A percentile compares a stretch with the other conserved stretches of the same genome.
Evolutionary conservation across 305 asterid genomes (phyloP).

Genomic region (Salvia sclarea): DNA sequence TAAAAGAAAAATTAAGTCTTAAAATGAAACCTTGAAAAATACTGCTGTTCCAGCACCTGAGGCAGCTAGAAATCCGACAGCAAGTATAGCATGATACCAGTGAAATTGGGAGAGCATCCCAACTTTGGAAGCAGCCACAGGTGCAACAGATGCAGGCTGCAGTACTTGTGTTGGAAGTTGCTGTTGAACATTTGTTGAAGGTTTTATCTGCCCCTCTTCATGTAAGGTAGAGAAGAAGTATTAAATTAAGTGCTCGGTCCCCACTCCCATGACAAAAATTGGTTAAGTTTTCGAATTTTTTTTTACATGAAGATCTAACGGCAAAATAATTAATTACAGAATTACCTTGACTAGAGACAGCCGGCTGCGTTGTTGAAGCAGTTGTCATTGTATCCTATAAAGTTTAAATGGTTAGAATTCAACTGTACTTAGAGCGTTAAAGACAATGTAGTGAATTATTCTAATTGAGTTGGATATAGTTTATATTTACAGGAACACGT

Average conservation of each 20-base stretch:
- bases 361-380: constrained; percentile 53
- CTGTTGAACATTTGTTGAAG: constrained; percentile 51
- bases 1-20: too few relatives aligned
- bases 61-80: constrained; percentile 70
- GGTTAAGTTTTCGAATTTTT: not conserved
- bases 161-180: constrained; percentile 53
- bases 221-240: constrained; percentile 23
- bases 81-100: constrained; percentile 87
- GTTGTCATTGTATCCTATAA: constrained; percentile 76
- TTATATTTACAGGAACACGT: constrained; percentile 78
- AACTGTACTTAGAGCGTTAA: not conserved
- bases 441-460: not conserved
- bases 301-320: not conserved
- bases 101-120: constrained; percentile 60
- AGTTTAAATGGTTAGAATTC: constrained; percentile 31
- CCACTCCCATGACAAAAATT: constrained; percentile 11
- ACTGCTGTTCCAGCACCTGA: constrained; percentile 87
- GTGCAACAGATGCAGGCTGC: constrained; percentile 51
- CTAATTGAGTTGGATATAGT: constrained; percentile 8
- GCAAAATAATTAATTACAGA: constrained; percentile 19
- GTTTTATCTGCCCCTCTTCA: constrained; percentile 61
- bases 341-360: constrained; percentile 63
- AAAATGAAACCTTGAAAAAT: constrained; percentile 68
- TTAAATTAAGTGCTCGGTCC: constrained; percentile 2
- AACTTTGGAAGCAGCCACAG: constrained; percentile 44